Evolutionary conservation across 2,329 filamentous ascomycete genomes (phyloP).

Genomic region (Fusarium begoniae): DNA sequence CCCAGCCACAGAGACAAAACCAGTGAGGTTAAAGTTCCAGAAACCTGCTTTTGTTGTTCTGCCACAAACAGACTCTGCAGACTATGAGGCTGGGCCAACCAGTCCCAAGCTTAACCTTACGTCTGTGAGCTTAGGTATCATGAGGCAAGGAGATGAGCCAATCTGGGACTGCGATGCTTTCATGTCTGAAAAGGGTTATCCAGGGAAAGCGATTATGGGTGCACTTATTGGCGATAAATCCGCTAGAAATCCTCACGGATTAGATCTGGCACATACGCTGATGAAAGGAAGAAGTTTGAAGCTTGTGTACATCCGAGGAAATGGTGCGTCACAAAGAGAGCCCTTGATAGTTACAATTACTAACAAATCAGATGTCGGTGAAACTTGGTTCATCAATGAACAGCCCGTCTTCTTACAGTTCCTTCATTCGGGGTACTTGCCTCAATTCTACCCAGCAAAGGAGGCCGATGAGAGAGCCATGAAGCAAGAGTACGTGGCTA

Average conservation of each 20-base stretch:
- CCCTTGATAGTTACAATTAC: rapidly evolving
- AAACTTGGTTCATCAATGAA: constrained; percentile 28
- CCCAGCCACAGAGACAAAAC: neutral
- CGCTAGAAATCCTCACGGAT: constrained; percentile 5
- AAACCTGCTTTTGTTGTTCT: constrained; percentile 17
- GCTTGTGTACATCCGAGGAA: constrained; percentile 20
- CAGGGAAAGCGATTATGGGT: constrained; percentile 14
- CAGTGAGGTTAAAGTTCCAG: neutral
- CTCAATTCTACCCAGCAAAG: constrained; percentile 16
- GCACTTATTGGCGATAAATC: constrained; percentile 15
- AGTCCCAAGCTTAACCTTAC: neutral
- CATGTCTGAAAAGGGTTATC: neutral
- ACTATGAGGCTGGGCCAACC: neutral
- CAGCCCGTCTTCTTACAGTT: constrained; percentile 21
- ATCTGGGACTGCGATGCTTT: constrained; percentile 19
- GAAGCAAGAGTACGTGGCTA: constrained; percentile 9
- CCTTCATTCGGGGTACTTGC: constrained; percentile 15
- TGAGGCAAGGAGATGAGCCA: neutral
- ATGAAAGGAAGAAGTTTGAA: neutral
- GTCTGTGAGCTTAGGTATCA: neutral
- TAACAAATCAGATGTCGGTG: constrained; percentile 10
- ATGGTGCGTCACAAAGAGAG: neutral
- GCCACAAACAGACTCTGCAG: neutral
- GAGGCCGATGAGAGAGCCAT: neutral
- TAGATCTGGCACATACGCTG: constrained; percentile 16